Base-by-base conservation (phyloP, 768 basidiomycete species). In the Collybiopsis confluens region DNA sequence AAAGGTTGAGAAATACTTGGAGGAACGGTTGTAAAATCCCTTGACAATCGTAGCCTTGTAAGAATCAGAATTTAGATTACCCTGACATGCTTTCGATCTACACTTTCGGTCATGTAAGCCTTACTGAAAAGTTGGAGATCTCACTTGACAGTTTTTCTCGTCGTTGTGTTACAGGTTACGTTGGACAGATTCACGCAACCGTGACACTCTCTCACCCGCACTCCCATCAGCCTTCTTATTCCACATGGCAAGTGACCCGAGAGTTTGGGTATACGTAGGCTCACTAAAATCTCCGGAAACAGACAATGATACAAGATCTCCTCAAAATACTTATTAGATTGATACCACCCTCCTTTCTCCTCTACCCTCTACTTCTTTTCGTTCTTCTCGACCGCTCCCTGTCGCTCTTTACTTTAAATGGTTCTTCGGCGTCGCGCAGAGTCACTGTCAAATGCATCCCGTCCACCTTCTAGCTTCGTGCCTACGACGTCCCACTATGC, bases 401-500 rank as follows among this genome's bases (percentile, higher is more conserved):
- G 26, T 37, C 21, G 21, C 38, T 41, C 20, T 38, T 37, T 42
- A 41, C 26, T 46, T 59, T 65, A 55, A 53, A 65, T 50, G 61
- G 66, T 59, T 64, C 59, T 61, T 62, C 69, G 59, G 54, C 68
- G 61, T 52, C 65, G 64, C 43, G 64, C 62, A 36, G 68, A 68
- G 42, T 65, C 66, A 11, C 41, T 64, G 45, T 56, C 56, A 27
- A 62, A 56, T 55, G 61, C 57, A 44, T 49, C 56, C 36, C 61
- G 52, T 16, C 65, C 70, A 20, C 61, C 67, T 30, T 70, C 73
- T 27, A 71, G 66, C 56, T 66, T 68, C 58, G 65, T 60, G 53
- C 70, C 71, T 38, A 59, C 62, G n/a, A 54, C 71, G 18, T 58
- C 66, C 20, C 52, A 54, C 24, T 70, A 75, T 63, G 68, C 78